Conservation (phyloP, 441 rosid genomes). For the Euphorbia corollata region DNA sequence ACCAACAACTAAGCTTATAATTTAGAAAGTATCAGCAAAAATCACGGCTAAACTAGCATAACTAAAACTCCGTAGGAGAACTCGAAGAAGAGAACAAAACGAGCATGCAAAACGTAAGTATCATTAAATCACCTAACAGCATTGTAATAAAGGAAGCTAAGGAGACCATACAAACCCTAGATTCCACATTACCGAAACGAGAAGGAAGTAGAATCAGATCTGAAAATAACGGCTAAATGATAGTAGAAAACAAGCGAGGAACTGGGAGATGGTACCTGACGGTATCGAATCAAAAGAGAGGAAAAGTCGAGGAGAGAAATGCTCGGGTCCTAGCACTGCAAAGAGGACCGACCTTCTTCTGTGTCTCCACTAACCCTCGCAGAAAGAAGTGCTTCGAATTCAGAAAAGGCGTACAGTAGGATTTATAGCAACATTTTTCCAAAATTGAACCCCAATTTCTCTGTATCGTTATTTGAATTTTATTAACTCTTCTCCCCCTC, state of each 20-base stretch:
- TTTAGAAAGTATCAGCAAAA: not conserved
- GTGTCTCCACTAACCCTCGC: slow-evolving; percentile 19
- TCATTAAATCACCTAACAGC: not conserved
- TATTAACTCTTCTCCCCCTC: too few relatives aligned
- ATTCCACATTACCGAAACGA: not conserved
- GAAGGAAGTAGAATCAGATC: slow-evolving; percentile 15
- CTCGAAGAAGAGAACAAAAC: not conserved
- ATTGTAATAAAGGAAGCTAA: slow-evolving; percentile 10
- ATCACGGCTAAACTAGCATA: not conserved
- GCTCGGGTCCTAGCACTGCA: not conserved
- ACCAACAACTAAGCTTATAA: not conserved
- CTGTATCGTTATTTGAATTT: not conserved
- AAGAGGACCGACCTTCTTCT: not conserved
- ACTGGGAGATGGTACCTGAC: slow-evolving; percentile 27
- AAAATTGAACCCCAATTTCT: not conserved
- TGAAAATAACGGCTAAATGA: not conserved
- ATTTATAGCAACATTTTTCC: not conserved
- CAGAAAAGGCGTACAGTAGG: slow-evolving; percentile 20
- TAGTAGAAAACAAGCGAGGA: not conserved
- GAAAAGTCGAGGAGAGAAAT: not conserved
- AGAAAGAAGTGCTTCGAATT: slow-evolving; percentile 4
- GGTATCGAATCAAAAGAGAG: slow-evolving; percentile 1
- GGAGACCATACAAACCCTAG: slow-evolving; percentile 12
- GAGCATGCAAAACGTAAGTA: slow-evolving; percentile 3
- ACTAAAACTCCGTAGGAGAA: not conserved